These are phyloP conservation scores for Flaveria linearis DNA, from an alignment of 129 eudicot genomes.

Conservation along the genomic window DNA sequence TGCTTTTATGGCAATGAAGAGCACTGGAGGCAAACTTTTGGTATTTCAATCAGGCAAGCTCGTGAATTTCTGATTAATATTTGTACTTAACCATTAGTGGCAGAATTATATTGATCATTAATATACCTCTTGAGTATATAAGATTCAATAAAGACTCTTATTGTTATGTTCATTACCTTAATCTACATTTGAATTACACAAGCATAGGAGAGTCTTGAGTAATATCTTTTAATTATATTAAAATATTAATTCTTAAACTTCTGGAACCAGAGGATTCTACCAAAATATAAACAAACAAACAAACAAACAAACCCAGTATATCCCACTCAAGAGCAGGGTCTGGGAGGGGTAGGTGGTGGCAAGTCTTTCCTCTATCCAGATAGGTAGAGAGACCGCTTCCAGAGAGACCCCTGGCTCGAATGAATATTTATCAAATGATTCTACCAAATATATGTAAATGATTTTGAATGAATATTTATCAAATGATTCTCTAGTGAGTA, in stretches of 20 bases:
- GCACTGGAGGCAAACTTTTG: constrained; percentile 94
- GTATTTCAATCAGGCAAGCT: constrained; percentile 95
- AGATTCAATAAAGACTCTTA: constrained; percentile 4
- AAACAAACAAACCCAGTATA: too few species aligned
- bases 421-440: too few species aligned
- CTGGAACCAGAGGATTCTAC: neutral
- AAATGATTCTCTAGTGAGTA: neutral
- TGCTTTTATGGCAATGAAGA: constrained; percentile 97
- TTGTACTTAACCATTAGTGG: neutral
- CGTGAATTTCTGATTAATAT: constrained; percentile 20
- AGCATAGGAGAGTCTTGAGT: constrained; percentile 6
- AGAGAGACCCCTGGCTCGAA: too few species aligned
- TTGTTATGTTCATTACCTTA: neutral
- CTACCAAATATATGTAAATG: neutral
- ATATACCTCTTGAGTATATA: neutral
- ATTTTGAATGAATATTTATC: neutral
- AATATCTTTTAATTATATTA: neutral
- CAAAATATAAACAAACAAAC: too few species aligned
- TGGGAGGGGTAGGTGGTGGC: too few species aligned
- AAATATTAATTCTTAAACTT: neutral
- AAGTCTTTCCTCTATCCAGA: too few species aligned
- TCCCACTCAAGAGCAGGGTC: too few species aligned
- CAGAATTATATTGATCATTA: constrained; percentile 10
- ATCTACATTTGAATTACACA: neutral
- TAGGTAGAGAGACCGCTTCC: too few species aligned